Percentiles rank a stretch among this genome's conserved stretches.
phyloP scores from a whole-genome alignment of 148 eudicot species.

The Fallopia convolvulus region DNA sequence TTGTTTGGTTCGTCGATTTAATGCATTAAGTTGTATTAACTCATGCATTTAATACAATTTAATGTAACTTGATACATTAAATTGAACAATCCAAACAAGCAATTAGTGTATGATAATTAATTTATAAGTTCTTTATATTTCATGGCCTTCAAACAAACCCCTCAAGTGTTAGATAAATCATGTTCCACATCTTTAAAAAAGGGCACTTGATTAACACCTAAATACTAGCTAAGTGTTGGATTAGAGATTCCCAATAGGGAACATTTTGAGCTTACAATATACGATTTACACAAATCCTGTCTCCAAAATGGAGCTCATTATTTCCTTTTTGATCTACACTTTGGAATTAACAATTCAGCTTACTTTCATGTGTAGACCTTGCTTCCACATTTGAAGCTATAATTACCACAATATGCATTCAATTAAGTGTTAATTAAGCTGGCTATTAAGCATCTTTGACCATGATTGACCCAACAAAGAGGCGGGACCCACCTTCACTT shows the following conservation, averaged over 20 bases:
- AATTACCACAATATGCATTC: not conserved
- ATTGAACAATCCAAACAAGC: too few relatives aligned
- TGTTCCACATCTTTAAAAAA: not conserved
- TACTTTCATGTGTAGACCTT: not conserved
- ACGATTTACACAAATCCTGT: not conserved
- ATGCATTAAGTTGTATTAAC: too few relatives aligned
- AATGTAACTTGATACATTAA: too few relatives aligned
- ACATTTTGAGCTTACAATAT: not conserved
- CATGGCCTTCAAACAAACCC: too few relatives aligned
- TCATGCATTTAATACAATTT: too few relatives aligned
- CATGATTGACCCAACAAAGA: slow-evolving; percentile 4
- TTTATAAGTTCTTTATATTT: too few relatives aligned
- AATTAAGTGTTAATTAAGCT: not conserved
- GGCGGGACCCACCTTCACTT: not conserved
- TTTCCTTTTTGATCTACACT: not conserved
- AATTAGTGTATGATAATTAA: too few relatives aligned
- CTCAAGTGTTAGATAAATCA: too few relatives aligned
- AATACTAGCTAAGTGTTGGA: not conserved
- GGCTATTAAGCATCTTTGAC: not conserved
- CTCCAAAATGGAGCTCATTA: not conserved
- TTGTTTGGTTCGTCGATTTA: too few relatives aligned
- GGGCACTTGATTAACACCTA: not conserved
- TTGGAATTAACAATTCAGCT: not conserved
- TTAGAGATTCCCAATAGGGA: not conserved
- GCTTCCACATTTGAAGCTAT: slow-evolving; percentile 1